phyloP scores from a whole-genome alignment of 106 monocot species.

The Hemerocallis citrina region DNA sequence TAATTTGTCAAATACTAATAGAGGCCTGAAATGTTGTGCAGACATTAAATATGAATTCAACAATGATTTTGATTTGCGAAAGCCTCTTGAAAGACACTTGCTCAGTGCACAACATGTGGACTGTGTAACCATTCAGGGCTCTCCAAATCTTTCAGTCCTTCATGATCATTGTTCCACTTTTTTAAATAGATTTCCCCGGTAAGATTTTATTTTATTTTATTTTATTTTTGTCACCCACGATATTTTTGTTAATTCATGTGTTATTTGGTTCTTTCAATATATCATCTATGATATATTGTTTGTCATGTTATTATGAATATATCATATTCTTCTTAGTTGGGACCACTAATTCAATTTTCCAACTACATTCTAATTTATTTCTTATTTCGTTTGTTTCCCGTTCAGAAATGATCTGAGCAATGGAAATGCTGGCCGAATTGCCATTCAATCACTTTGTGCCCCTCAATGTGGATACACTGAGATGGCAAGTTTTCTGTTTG shows the following conservation, averaged over 20 bases:
- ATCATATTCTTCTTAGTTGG: no score
- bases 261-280: no score
- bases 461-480: slow-evolving; percentile 77
- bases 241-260: no score
- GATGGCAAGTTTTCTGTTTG: slow-evolving; percentile 25
- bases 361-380: no score
- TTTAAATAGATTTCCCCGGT: slow-evolving; percentile 60
- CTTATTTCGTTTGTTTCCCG: neutral
- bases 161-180: slow-evolving; percentile 57
- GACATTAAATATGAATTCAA: slow-evolving; percentile 60
- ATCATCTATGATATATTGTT: no score
- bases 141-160: slow-evolving; percentile 34
- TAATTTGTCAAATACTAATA: slow-evolving; percentile 1
- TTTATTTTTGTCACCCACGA: no score
- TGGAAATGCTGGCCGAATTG: slow-evolving; percentile 79
- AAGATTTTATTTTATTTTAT: no score
- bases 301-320: no score
- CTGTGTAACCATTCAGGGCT: slow-evolving; percentile 50
- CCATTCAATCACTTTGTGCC: slow-evolving; percentile 89
- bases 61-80: slow-evolving; percentile 91
- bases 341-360: no score
- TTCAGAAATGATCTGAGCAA: slow-evolving; percentile 33
- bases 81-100: slow-evolving; percentile 58
- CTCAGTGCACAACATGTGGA: slow-evolving; percentile 47
- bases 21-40: slow-evolving; percentile 16